Evolutionary conservation across 2,329 filamentous ascomycete species (phyloP).

Genomic region (Fusarium musae): DNA sequence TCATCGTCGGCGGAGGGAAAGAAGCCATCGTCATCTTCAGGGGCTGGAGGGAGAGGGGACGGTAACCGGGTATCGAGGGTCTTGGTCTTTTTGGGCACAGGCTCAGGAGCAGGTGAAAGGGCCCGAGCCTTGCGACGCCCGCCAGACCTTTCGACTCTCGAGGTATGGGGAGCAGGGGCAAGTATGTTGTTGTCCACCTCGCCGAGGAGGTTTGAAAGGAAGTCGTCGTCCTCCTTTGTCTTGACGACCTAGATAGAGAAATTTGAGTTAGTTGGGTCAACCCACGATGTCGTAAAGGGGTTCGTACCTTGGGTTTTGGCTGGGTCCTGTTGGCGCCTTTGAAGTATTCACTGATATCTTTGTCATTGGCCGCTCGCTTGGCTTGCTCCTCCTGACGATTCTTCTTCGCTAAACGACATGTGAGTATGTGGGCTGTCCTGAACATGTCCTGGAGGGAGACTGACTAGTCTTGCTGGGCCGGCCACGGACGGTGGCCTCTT

Average conservation of each 20-base stretch:
- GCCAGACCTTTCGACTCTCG: slow-evolving; percentile 75
- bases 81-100: slow-evolving; percentile 67
- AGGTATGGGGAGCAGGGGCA: slow-evolving; percentile 63
- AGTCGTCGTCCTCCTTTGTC: slow-evolving; percentile 89
- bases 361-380: slow-evolving; percentile 86
- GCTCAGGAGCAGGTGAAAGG: slow-evolving; percentile 76
- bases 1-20: slow-evolving; percentile 72
- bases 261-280: slow-evolving; percentile 1
- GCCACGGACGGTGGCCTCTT: slow-evolving; percentile 53
- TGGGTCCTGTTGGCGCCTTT: slow-evolving; percentile 74
- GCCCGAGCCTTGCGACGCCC: slow-evolving; percentile 82
- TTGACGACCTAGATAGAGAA: slow-evolving; percentile 68
- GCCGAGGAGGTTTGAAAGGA: slow-evolving; percentile 84
- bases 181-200: slow-evolving; percentile 85
- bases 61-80: slow-evolving; percentile 60
- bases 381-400: slow-evolving; percentile 89
- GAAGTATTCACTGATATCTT: slow-evolving; percentile 95
- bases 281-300: background rate
- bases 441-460: slow-evolving; percentile 19
- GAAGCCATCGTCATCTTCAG: slow-evolving; percentile 64
- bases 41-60: slow-evolving; percentile 56
- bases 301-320: slow-evolving; percentile 80
- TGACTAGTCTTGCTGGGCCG: slow-evolving; percentile 64
- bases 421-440: background rate
- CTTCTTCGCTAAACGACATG: slow-evolving; percentile 72